These are phyloP conservation scores for Cadophora luteo-olivacea DNA, from an alignment of 2,329 filamentous ascomycete genomes.

Conservation along the genomic window DNA sequence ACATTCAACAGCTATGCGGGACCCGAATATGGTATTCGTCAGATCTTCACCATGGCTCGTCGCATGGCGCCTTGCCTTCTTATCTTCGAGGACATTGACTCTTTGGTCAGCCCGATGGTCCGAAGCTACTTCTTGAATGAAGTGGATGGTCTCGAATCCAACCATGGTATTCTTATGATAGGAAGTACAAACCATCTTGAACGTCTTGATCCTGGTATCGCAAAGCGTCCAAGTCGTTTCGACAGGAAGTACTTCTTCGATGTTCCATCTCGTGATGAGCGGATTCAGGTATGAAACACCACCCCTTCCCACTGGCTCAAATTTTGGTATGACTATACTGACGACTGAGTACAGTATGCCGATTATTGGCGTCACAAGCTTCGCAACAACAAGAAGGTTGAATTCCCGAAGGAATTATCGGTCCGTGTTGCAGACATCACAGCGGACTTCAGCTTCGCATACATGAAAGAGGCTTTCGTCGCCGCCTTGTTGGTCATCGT, in stretches of 20 bases:
- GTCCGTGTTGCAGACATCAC: slow-evolving; percentile 67
- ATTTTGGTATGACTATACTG: neutral
- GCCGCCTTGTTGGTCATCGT: slow-evolving; percentile 67
- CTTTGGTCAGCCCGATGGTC: slow-evolving; percentile 64
- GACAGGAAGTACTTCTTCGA: slow-evolving; percentile 72
- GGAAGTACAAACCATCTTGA: slow-evolving; percentile 72
- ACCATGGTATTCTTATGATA: slow-evolving; percentile 75
- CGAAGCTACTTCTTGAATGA: slow-evolving; percentile 76
- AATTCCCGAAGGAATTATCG: slow-evolving; percentile 66
- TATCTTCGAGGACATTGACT: slow-evolving; percentile 76
- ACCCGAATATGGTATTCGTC: slow-evolving; percentile 58
- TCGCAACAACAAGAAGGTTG: slow-evolving; percentile 60
- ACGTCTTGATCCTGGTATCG: slow-evolving; percentile 69
- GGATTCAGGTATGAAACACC: slow-evolving; percentile 45
- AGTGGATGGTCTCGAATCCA: slow-evolving; percentile 71
- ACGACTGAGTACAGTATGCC: slow-evolving; percentile 54
- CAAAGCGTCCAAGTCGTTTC: slow-evolving; percentile 70
- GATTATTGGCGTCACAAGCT: slow-evolving; percentile 68
- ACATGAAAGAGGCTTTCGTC: slow-evolving; percentile 74
- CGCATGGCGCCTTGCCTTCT: slow-evolving; percentile 71
- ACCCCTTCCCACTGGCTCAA: neutral
- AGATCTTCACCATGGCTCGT: slow-evolving; percentile 65
- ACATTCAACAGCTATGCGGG: slow-evolving; percentile 56
- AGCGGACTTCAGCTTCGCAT: slow-evolving; percentile 71
- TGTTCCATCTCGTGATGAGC: slow-evolving; percentile 59